Base-by-base conservation (phyloP, 129 eudicot genomes). In the Logfia minima region DNA sequence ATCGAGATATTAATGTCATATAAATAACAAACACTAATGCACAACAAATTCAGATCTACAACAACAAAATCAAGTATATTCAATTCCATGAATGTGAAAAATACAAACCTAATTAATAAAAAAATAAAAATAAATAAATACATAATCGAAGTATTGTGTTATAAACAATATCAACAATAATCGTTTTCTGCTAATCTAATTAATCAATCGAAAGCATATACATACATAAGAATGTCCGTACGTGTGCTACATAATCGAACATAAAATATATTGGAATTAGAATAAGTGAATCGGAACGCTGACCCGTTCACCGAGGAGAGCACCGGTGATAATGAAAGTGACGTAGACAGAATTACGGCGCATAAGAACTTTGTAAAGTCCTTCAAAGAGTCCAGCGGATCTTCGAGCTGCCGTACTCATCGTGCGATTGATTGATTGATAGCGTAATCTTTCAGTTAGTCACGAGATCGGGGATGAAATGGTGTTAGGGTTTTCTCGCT, bases 251-350 rank as follows among this genome's bases (percentile, higher is more conserved):
- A 43, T 43, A 43, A 59, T 59, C 65, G 24, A 59, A 22, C 3
- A 65, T 1, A 11, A 4, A 4, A 39, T 13, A 62, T 62, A 24
- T 6, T 8, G 21, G 23, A 0, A 11, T 28, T 22, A 53, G 1
- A n/a, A 70, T 10, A 31, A 2, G 21, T 0, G 75, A 53, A 24
- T 10, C 17, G 37, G 58, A 32, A 52, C 29, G 59, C 84, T 66
- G 6, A 92, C 97, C 83, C 96, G 91, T 89, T 92, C 97, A 53
- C 96, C 97, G 75, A 79, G 28, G 79, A 92, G 87, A 32, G 97
- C 96, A 77, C 97, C 97, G 78, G 88, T 88, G 90, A 92, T 82
- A 83, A 92, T 87, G 84, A 92, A 92, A 24, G 97, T 92, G 82
- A 84, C 97, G 78, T 89, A 89, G 81, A 92, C 88, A 60, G 97